These are phyloP conservation scores for Fraxinus baroniana DNA, from an alignment of 305 asterid genomes.

Conservation along the genomic window DNA sequence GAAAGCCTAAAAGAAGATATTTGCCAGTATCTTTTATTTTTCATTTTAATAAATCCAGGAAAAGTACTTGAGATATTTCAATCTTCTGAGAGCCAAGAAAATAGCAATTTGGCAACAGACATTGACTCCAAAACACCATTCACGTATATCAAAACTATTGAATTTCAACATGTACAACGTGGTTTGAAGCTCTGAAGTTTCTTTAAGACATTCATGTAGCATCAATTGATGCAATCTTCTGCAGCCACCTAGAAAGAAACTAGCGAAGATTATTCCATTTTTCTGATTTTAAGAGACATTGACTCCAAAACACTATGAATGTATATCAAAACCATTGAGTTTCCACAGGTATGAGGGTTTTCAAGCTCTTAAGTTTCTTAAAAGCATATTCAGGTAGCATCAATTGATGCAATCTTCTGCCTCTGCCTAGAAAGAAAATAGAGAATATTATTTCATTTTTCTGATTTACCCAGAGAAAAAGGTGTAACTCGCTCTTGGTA, in stretches of 20 bases:
- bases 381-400: not conserved
- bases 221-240: not conserved
- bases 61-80: not conserved
- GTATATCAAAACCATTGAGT: not conserved
- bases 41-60: not conserved
- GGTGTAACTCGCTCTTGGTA: not conserved
- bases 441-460: not conserved
- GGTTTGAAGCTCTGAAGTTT: not conserved
- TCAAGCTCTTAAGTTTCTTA: constrained; percentile 2
- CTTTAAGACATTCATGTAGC: not conserved
- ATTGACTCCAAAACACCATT: not conserved
- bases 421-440: not conserved
- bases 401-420: not conserved
- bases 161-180: not conserved
- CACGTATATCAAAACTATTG: not conserved
- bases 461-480: not conserved
- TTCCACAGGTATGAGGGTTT: not conserved
- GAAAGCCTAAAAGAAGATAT: not conserved
- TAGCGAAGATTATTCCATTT: not conserved
- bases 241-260: not conserved
- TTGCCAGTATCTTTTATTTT: not conserved
- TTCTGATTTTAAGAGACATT: not conserved
- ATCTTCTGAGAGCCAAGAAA: not conserved
- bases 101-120: not conserved
- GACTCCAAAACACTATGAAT: not conserved